Evolutionary conservation across 805 yeast species (phyloP), one percentile per base, ranked within the genome.

Genomic region (Monosporozyma siamensis): DNA sequence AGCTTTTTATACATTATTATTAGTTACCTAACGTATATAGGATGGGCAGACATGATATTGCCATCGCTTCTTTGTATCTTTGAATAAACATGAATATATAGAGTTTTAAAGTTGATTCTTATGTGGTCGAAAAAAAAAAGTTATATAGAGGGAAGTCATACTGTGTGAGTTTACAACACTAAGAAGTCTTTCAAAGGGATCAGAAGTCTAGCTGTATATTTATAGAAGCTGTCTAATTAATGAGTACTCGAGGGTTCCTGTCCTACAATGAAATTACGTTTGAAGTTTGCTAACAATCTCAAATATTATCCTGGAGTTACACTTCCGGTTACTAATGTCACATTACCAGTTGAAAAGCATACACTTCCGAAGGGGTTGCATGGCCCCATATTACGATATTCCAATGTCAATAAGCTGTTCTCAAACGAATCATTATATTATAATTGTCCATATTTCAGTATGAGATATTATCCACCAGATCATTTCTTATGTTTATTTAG

Each of bases 401-500:
- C 38, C 18, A 49, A 45, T 29, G 17, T 34, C 8, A 29, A 34
- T 18, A 44, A 40, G 18, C 10, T 47, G 3, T 49, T 45, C 17
- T 40, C 48, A 3, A 40, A 32, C 7, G 53, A 54, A 18, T 41
- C 59, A 21, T 41, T 22, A 14, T 53, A 53, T 5, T 56, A 51
- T 40, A 48, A 42, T 4, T 50, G 61, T 32, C 41, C 48, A 15
- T 58, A 44, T 29, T 53, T 62, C 43, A 36, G 40, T 10, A 29
- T 62, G 20, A 39, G 41, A 23, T 62, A 48, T 42, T 54, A 49
- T 37, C 65, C 66, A 21, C 50, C 56, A 6, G 49, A 49, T 14
- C 64, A 61, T 41, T 55, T 61, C 39, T 35, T 59, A 18, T 48
- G 55, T 2, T 9, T 56, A 23, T 56, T 57, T 38, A 50, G 63